phyloP scores from a whole-genome alignment of 495 filamentous ascomycete genomes.

The Trichoderma virens region DNA sequence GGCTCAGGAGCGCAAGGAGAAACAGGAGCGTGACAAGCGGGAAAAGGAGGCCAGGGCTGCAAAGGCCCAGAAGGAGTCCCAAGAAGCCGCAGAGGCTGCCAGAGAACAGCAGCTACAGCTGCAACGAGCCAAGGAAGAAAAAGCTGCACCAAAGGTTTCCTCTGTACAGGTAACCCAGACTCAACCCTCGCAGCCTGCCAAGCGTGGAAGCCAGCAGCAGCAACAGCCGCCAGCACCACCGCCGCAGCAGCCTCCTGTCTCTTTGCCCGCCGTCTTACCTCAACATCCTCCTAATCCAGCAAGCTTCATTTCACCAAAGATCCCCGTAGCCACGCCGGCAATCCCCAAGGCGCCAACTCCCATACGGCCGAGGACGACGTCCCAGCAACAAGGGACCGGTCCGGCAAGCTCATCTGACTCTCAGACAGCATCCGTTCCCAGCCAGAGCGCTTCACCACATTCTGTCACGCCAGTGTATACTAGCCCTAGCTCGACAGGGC shows the following conservation, averaged over 20 bases:
- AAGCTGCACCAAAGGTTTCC: constrained; percentile 29
- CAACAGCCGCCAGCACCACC: neutral
- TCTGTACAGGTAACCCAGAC: constrained; percentile 30
- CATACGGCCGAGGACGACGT: constrained; percentile 63
- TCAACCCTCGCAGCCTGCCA: constrained; percentile 37
- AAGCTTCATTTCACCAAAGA: constrained; percentile 65
- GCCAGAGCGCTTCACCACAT: constrained; percentile 60
- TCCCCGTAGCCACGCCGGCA: constrained; percentile 68
- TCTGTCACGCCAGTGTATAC: constrained; percentile 49
- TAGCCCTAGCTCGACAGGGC: constrained; percentile 45
- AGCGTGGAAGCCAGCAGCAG: neutral
- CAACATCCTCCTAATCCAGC: constrained; percentile 27
- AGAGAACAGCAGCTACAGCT: constrained; percentile 42
- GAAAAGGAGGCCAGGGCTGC: constrained; percentile 38
- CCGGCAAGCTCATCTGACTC: constrained; percentile 49
- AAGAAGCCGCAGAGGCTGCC: constrained; percentile 26
- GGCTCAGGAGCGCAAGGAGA: constrained; percentile 61
- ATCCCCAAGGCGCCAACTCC: constrained; percentile 79
- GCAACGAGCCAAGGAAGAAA: constrained; percentile 41
- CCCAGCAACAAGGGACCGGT: constrained; percentile 73
- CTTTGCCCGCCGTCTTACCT: constrained; percentile 45
- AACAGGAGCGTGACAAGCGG: constrained; percentile 50
- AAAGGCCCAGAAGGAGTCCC: constrained; percentile 41
- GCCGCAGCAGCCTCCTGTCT: constrained; percentile 34
- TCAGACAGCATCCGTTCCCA: constrained; percentile 41